Evolutionary conservation across 768 basidiomycete species (phyloP), one percentile per base, ranked within the genome.

Genomic region (Pilatotrama ljubarskyi): DNA sequence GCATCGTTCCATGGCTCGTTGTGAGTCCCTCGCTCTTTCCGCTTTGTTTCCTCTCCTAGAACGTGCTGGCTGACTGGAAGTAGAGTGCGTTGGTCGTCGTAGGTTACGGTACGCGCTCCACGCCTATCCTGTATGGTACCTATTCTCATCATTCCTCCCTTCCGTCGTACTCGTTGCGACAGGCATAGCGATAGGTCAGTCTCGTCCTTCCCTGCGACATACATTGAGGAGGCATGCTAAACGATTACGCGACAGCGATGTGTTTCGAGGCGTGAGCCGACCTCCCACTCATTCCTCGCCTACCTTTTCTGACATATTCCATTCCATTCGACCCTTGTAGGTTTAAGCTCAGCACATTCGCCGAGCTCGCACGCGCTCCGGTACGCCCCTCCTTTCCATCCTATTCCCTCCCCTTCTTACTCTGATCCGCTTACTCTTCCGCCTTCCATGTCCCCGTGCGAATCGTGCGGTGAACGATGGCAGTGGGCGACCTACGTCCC

Each of bases 401-500:
- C 36, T 14, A n/a, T 37, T 37, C 17, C 15, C 22, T 38, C 26
- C 20, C 1, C 13, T 24, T 24, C 36, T 26, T 3, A 11, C 2
- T 15, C 4, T 10, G 15, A 37, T 26, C 1, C 37, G 2, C 11
- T 15, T 24, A 1, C 5, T 25, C 14, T n/a, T 1, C 8, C 22
- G 2, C 17, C n/a, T 32, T 32, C 29, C 29, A 32, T 32, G 5
- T 10, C 29, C 10, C 29, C 29, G 5, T 4, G 29, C 29, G 4
- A 4, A 4, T 32, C 29, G 4, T 10, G 29, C 29, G 29, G 29
- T 32, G 29, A 32, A 32, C 29, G 10, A 26, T 17, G 8, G 2
- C 49, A 66, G 65, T 66, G 62, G 59, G 65, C 63, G 24, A 64
- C 62, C 1, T 66, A 59, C 54, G 38, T 66, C 9, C 59, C 65